These are phyloP conservation scores for Citrus reticulata DNA, from an alignment of 345 rosid species.

Conservation along the genomic window DNA sequence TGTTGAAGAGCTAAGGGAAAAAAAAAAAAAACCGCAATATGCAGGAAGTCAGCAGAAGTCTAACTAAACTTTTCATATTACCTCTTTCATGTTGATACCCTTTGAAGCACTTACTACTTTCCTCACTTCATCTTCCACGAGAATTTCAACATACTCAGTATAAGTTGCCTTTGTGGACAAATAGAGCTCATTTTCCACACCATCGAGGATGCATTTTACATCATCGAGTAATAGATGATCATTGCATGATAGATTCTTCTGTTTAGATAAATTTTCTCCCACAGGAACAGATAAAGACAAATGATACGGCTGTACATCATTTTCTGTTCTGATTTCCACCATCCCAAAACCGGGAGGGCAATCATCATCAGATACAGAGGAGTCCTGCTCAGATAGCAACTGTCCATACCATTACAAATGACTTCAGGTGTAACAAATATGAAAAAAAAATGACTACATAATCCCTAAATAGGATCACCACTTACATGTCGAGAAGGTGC, in stretches of 20 bases:
- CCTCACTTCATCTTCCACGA: conserved; percentile 50
- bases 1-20: background rate
- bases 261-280: conserved; percentile 25
- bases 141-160: conserved; percentile 41
- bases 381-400: conserved; percentile 32
- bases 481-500: conserved; percentile 30
- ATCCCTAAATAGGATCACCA: conserved; percentile 2
- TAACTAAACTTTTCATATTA: conserved; percentile 20
- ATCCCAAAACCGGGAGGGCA: conserved; percentile 46
- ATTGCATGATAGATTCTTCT: conserved; percentile 13
- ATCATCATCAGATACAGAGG: conserved; percentile 31
- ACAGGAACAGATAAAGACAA: conserved; percentile 12
- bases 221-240: conserved; percentile 18
- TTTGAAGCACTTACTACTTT: conserved; percentile 26
- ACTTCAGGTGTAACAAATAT: conserved; percentile 12
- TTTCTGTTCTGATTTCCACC: conserved; percentile 21
- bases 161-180: conserved; percentile 41
- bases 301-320: conserved; percentile 7
- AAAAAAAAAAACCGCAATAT: background rate
- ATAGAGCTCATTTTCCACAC: conserved; percentile 61
- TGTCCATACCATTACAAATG: conserved; percentile 33
- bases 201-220: conserved; percentile 39
- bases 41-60: background rate
- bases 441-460: background rate
- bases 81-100: conserved; percentile 37